Evolutionary conservation across 2,329 filamentous ascomycete genomes (phyloP).

Genomic region (Akanthomyces dipterigenus): DNA sequence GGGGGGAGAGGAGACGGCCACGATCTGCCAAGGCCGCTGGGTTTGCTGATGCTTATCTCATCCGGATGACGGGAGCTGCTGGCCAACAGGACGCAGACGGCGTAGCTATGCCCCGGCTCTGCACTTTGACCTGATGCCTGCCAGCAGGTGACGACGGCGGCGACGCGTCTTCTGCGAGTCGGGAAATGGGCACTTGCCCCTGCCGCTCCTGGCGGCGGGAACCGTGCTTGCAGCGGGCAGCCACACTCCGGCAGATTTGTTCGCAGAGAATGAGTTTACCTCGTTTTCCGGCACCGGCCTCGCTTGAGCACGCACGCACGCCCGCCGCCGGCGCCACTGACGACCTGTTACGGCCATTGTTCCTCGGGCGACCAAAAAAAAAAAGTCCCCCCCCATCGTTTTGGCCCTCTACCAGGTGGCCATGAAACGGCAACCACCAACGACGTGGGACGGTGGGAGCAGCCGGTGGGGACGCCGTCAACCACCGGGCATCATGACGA

Average conservation of each 20-base stretch:
- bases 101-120: constrained; percentile 30
- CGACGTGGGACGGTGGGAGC: constrained; percentile 48
- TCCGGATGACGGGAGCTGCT: constrained; percentile 35
- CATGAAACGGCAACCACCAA: constrained; percentile 39
- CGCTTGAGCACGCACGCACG: constrained; percentile 34
- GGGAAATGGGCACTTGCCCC: neutral
- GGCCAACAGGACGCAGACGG: constrained; percentile 33
- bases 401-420: constrained; percentile 43
- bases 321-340: constrained; percentile 25
- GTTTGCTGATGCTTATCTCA: constrained; percentile 42
- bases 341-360: constrained; percentile 40
- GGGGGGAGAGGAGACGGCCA: too few relatives aligned
- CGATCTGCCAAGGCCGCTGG: constrained; percentile 33
- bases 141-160: neutral
- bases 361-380: constrained; percentile 41
- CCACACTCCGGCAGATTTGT: constrained; percentile 25
- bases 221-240: constrained; percentile 17
- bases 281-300: constrained; percentile 38
- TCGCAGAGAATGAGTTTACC: constrained; percentile 26
- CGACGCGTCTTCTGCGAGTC: neutral
- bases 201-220: neutral
- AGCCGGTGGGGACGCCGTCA: constrained; percentile 36
- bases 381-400: constrained; percentile 35
- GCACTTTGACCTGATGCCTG: constrained; percentile 29
- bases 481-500: constrained; percentile 43